phyloP scores from a whole-genome alignment of 768 basidiomycete species.

The Ramaria sp. region DNA sequence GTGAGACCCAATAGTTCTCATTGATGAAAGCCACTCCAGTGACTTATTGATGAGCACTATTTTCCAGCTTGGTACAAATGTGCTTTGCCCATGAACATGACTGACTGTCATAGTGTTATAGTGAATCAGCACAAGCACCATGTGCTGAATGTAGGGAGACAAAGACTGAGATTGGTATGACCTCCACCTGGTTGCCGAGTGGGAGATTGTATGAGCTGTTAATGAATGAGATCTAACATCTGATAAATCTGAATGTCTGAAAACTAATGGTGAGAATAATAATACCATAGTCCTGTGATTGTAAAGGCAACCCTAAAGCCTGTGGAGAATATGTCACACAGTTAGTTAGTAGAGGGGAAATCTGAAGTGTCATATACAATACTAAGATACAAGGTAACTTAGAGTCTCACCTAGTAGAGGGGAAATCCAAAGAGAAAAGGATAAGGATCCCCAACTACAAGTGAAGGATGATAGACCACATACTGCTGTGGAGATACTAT shows the following conservation, averaged over 20 bases:
- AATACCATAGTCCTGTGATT: neutral
- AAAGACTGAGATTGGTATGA: neutral
- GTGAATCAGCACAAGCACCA: neutral
- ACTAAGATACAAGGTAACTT: too few species aligned
- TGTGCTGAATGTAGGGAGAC: neutral
- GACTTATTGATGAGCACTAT: neutral
- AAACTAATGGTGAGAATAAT: neutral
- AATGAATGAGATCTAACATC: neutral
- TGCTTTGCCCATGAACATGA: neutral
- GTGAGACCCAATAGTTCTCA: neutral
- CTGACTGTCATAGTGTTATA: neutral
- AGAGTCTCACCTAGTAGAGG: too few species aligned
- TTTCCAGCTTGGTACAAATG: neutral
- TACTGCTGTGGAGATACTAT: too few species aligned
- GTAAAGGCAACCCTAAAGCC: too few species aligned
- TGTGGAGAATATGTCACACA: too few species aligned
- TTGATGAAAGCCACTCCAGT: neutral
- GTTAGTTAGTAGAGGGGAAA: too few species aligned
- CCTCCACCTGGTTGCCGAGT: neutral
- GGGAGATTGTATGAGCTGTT: neutral
- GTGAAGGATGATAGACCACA: too few species aligned
- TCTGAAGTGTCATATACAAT: too few species aligned
- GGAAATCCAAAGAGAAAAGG: too few species aligned
- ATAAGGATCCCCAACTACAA: too few species aligned
- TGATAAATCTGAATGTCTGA: neutral